A percentile compares a stretch with the other conserved stretches of the same genome.
Evolutionary conservation across 164 flowering plant species (phyloP).

Genomic region (Chimonanthus salicifolius): DNA sequence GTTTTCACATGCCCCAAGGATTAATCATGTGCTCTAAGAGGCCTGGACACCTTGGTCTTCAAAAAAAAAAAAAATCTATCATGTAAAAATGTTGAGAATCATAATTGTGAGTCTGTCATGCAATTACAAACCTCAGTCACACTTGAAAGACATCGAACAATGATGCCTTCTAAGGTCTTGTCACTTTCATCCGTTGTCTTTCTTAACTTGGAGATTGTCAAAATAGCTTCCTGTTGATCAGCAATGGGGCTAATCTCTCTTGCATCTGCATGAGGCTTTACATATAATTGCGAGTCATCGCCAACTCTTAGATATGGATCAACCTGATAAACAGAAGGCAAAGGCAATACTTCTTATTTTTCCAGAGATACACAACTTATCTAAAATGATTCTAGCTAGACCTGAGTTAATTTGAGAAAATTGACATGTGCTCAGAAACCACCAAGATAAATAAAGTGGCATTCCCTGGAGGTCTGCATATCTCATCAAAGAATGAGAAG

Average conservation of each 20-base stretch:
- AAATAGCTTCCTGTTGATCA: constrained; percentile 56
- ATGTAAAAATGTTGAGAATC: background rate
- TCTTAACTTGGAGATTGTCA: constrained; percentile 39
- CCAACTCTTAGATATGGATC: constrained; percentile 73
- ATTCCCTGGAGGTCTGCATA: no score
- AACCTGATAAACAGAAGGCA: constrained; percentile 31
- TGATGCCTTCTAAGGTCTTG: constrained; percentile 31
- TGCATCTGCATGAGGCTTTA: constrained; percentile 53
- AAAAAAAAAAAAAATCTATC: no score
- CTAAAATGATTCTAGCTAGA: background rate
- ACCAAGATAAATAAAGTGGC: background rate
- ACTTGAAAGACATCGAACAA: constrained; percentile 41
- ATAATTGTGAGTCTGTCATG: background rate
- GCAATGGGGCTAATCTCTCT: constrained; percentile 52
- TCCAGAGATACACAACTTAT: background rate
- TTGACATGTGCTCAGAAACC: background rate
- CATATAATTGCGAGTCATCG: constrained; percentile 65
- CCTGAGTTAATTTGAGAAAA: no score
- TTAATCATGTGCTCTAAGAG: no score
- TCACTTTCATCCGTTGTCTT: constrained; percentile 35
- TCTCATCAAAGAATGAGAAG: no score
- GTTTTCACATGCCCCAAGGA: no score
- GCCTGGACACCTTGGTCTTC: no score
- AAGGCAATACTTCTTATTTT: background rate
- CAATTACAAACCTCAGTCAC: constrained; percentile 48